Evolutionary conservation across 2,329 filamentous ascomycete genomes (phyloP), one percentile per base, ranked within the genome.

Genomic region (Periglandula ipomoeae): DNA sequence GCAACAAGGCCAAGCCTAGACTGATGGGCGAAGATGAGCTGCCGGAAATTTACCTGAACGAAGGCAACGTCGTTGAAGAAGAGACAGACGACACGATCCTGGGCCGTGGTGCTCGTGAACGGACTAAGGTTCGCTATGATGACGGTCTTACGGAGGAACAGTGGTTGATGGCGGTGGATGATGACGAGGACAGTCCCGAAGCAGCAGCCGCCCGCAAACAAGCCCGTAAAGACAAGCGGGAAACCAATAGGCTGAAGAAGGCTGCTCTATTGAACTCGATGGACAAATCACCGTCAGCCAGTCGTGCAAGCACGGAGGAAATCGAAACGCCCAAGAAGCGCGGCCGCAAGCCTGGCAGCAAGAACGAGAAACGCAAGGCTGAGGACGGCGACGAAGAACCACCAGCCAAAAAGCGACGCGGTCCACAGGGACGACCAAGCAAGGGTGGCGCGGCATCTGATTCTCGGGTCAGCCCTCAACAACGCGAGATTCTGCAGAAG

Each of bases 111-210:
- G 91, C 91, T 54, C 87, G 93, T 71, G 93, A 98, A 70, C 84
- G 94, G 52, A 96, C 89, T 56, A 84, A 89, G 61, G 90, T 96
- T 60, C 87, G 86, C 66, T 98, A 98, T 59, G 93, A 98, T 60
- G 93, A 98, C 61, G 93, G 94, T 46, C 81, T 98, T 26, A 97
- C 93, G 0, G 94, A 98, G 70, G 93, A 98, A 71, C 94, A 98
- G 67, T 98, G 93, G 93, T 79, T 97, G 46, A 91, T 95, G 74
- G 93, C 93, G 47, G 91, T 98, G 27, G 93, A 98, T 63, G 91
- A 95, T 52, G 90, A 96, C 45, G 93, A 98, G 1, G 93, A 98
- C 63, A 84, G 82, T 0, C 89, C 95, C 26, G 93, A 97, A 63
- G 90, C 89, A 47, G 93, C 93, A 2, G 90, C 94, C 34, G 87